Percentiles rank a stretch among this genome's conserved stretches.
Evolutionary conservation across 139 green algal genomes (phyloP).

Genomic region (Coelastrella sp.): DNA sequence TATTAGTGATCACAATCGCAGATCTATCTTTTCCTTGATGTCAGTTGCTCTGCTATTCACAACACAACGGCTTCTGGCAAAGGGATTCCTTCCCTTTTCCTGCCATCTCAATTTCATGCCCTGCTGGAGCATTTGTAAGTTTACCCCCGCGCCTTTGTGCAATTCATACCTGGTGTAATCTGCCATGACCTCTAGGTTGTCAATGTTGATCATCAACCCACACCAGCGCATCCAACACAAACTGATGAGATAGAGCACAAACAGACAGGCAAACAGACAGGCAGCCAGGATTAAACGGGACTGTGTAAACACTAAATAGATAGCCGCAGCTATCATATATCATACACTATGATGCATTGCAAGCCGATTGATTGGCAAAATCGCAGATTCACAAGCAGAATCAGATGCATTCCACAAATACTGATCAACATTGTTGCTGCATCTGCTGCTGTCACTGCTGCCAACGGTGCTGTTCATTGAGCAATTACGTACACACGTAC

Average conservation of each 20-base stretch:
- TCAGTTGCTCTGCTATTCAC: too few species aligned
- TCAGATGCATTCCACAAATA: too few species aligned
- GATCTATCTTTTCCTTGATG: too few species aligned
- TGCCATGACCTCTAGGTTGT: constrained; percentile 75
- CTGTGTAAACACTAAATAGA: neutral
- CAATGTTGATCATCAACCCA: constrained; percentile 85
- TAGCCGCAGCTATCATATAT: too few species aligned
- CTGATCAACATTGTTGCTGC: neutral
- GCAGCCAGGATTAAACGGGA: neutral
- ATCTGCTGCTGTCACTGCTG: neutral
- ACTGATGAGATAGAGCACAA: constrained; percentile 2
- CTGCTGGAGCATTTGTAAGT: neutral
- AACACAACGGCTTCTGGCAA: too few species aligned
- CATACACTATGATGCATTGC: too few species aligned
- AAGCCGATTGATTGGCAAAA: too few species aligned
- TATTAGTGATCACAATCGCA: too few species aligned
- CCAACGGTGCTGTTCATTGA: neutral
- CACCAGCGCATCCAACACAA: constrained; percentile 75
- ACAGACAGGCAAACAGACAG: neutral
- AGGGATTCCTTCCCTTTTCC: too few species aligned
- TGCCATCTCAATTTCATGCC: too few species aligned
- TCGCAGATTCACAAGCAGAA: too few species aligned
- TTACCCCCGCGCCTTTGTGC: neutral
- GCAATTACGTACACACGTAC: neutral
- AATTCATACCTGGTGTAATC: constrained; percentile 83